Percentiles rank a stretch among this genome's conserved stretches.
Conservation (phyloP, 2,329 filamentous ascomycete genomes). For the Sphaerulina vaccinii region DNA sequence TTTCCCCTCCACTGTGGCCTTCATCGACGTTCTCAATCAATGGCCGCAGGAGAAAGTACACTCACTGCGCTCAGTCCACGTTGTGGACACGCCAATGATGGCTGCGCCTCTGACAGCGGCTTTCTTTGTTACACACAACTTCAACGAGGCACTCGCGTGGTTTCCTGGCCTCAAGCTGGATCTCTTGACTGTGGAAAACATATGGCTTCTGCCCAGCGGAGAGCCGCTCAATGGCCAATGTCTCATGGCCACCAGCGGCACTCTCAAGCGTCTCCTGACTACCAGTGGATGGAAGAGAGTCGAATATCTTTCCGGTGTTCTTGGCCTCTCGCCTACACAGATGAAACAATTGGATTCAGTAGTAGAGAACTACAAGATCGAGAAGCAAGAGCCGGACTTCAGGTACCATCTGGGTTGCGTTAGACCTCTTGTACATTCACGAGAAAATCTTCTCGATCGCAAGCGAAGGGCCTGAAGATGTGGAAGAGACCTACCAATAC, state of each 20-base stretch:
- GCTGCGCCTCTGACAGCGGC: background rate
- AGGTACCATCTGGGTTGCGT: conserved; percentile 2
- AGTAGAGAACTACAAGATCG: background rate
- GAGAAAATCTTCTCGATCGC: background rate
- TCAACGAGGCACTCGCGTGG: conserved; percentile 1
- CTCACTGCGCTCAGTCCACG: conserved; percentile 1
- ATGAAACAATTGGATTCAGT: background rate
- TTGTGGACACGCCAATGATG: conserved; percentile 7
- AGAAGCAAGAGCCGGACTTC: conserved; percentile 10
- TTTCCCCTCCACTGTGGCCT: conserved; percentile 12
- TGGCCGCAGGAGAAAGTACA: conserved; percentile 7
- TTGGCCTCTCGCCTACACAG: background rate
- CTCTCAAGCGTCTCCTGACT: background rate
- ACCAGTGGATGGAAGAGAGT: conserved; percentile 6
- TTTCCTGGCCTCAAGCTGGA: conserved; percentile 12
- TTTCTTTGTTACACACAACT: conserved; percentile 1
- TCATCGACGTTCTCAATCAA: conserved; percentile 14
- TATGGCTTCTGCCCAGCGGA: conserved; percentile 10
- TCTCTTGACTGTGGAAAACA: conserved; percentile 9
- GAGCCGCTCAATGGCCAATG: background rate
- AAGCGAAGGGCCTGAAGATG: background rate
- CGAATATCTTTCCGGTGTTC: conserved; percentile 6
- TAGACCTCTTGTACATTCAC: background rate
- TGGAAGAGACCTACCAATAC: background rate
- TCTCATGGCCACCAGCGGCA: background rate